These are phyloP conservation scores for Cicer yamashitae DNA, from an alignment of 306 rosid species.

Conservation along the genomic window DNA sequence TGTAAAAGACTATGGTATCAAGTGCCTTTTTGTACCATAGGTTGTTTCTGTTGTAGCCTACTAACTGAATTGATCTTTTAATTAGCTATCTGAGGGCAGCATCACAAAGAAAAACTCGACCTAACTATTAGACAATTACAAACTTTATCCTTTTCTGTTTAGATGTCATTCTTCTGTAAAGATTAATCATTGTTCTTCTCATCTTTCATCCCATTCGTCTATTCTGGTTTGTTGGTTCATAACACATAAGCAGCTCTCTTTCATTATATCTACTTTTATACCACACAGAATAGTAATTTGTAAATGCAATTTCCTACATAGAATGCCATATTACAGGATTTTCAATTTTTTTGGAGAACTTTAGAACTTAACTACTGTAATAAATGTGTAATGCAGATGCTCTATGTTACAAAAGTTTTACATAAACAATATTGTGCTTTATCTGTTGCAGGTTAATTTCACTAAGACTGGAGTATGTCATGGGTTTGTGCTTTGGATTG, in stretches of 20 bases:
- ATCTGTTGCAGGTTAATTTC: slow-evolving; percentile 64
- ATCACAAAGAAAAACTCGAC: slow-evolving; percentile 16
- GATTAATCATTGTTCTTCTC: background rate
- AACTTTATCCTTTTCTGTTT: background rate
- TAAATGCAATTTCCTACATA: slow-evolving; percentile 24
- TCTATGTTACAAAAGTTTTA: slow-evolving; percentile 10
- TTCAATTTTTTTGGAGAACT: background rate
- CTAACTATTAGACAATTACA: slow-evolving; percentile 10
- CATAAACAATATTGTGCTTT: slow-evolving; percentile 33
- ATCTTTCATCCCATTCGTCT: background rate
- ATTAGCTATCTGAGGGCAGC: slow-evolving; percentile 3
- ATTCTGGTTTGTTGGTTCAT: background rate
- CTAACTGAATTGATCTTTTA: slow-evolving; percentile 27
- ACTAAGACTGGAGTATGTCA: slow-evolving; percentile 74
- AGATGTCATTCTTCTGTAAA: background rate
- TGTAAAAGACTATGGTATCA: slow-evolving; percentile 12
- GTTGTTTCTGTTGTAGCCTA: slow-evolving; percentile 27
- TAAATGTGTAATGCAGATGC: background rate
- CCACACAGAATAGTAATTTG: slow-evolving; percentile 13
- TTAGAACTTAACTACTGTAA: background rate
- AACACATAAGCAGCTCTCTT: background rate
- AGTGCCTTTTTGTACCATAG: slow-evolving; percentile 4
- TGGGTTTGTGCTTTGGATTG: slow-evolving; percentile 87
- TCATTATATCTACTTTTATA: slow-evolving; percentile 19
- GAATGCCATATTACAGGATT: slow-evolving; percentile 1